Percentiles rank a stretch among this genome's conserved stretches.
Conservation (phyloP, 495 filamentous ascomycete genomes). For the Talaromyces adpressus region DNA sequence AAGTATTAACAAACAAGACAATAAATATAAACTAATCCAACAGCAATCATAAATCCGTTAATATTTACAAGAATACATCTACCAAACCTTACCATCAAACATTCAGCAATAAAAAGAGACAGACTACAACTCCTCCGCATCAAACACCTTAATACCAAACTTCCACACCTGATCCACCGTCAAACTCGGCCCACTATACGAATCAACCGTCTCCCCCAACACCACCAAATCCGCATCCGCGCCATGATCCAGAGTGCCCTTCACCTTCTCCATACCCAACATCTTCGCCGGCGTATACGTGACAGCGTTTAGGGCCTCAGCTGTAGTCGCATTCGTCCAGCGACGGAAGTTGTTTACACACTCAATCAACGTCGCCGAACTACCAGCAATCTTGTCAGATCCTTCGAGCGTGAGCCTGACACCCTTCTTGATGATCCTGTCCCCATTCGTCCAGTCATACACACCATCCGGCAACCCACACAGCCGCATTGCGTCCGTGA, state of each 20-base stretch:
- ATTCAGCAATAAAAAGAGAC: constrained; percentile 6
- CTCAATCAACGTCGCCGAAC: constrained; percentile 64
- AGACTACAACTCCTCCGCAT: constrained; percentile 10
- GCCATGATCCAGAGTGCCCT: constrained; percentile 59
- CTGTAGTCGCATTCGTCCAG: constrained; percentile 58
- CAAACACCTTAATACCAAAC: constrained; percentile 51
- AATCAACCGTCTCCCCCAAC: constrained; percentile 47
- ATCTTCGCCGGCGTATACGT: constrained; percentile 67
- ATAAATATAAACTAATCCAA: neutral
- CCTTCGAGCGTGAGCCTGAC: constrained; percentile 60
- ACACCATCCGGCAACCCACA: constrained; percentile 66
- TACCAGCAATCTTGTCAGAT: constrained; percentile 64
- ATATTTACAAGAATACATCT: neutral
- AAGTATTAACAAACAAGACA: neutral
- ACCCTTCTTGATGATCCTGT: constrained; percentile 61
- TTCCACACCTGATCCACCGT: constrained; percentile 73
- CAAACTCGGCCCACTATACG: constrained; percentile 37
- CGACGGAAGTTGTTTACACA: constrained; percentile 75
- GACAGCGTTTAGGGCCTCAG: constrained; percentile 60
- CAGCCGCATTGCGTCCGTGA: constrained; percentile 56
- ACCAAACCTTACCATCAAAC: neutral
- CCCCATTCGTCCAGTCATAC: constrained; percentile 75
- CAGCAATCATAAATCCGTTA: neutral
- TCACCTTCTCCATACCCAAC: constrained; percentile 57
- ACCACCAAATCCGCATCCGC: constrained; percentile 79